phyloP scores from a whole-genome alignment of 805 yeast genomes.

The Starmerella etchellsii region DNA sequence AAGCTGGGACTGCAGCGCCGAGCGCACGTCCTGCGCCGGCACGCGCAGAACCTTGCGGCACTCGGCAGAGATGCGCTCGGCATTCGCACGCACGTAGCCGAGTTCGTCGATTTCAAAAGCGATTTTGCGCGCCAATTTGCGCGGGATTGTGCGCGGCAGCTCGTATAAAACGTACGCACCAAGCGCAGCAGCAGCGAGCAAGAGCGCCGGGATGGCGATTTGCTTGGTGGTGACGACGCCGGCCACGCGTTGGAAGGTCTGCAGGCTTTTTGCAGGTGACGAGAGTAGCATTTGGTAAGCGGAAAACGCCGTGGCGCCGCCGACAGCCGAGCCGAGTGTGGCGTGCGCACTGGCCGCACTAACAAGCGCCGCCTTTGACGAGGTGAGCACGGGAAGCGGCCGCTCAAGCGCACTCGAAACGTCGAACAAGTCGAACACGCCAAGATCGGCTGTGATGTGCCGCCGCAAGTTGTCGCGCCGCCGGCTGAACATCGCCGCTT shows the following conservation, averaged over 20 bases:
- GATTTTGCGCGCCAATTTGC: conserved; percentile 65
- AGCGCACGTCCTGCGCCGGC: conserved; percentile 73
- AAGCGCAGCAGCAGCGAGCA: conserved; percentile 41
- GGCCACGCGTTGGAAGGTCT: conserved; percentile 33
- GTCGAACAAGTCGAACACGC: conserved; percentile 65
- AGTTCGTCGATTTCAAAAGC: conserved; percentile 45
- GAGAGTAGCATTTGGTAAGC: conserved; percentile 21
- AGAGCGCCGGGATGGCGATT: conserved; percentile 41
- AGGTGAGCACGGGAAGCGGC: conserved; percentile 20
- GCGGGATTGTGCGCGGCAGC: conserved; percentile 78
- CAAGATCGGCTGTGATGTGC: conserved; percentile 46
- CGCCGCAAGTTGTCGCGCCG: conserved; percentile 49
- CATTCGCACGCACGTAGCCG: conserved; percentile 70
- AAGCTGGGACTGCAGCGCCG: conserved; percentile 50
- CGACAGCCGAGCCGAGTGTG: conserved; percentile 11
- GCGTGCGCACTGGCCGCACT: conserved; percentile 11
- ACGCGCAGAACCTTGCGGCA: conserved; percentile 65
- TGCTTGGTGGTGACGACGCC: conserved; percentile 36
- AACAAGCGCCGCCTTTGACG: conserved; percentile 14
- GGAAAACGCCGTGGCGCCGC: conserved; percentile 19
- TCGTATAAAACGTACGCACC: conserved; percentile 58
- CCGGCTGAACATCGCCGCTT: conserved; percentile 72
- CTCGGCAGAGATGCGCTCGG: conserved; percentile 68
- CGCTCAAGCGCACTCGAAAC: conserved; percentile 37
- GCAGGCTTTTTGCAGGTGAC: conserved; percentile 11